Base-by-base conservation (phyloP, 805 yeast genomes). In the Yarrowia osloensis region DNA sequence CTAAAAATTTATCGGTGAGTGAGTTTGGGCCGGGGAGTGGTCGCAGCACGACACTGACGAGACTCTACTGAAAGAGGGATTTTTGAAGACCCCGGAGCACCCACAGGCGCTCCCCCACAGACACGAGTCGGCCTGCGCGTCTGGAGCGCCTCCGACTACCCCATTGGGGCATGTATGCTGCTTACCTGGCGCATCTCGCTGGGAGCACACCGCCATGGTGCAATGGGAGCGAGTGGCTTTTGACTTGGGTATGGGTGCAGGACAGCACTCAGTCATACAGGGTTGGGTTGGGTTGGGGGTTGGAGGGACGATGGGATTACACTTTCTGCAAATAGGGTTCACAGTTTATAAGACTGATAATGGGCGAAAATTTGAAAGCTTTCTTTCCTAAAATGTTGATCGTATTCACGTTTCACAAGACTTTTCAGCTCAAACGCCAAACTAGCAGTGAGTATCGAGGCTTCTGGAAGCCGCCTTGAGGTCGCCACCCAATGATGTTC, bases 381-480 rank as follows among this genome's bases (percentile, higher is more conserved):
- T 57, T 57, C 49, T 40, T 57, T 57, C 49, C 63, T 57, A 57
- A 57, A 57, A 57, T 57, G 63, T 57, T 57, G 63, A 57, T 57
- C 63, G 49, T 57, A 57, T 15, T 57, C 63, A 39, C 63, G 63
- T 54, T 54, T 54, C 62, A 54, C 62, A 35, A 26, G 63, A 57
- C 63, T 40, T 19, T 33, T 21, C 40, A 39, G 47, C 49, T 28
- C 63, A 33, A 37, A 37, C 49, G 63, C 63, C 63, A 39, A 57
- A 57, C 63, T 39, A 57, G 62, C 62, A 55, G 63, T 57, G 63
- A 57, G 63, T 57, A 57, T 33, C 57, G 57, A 50, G 13, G 26
- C n/a, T 19, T 21, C 37, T 15, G 13, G 63, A 57, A 40, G 11
- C 61, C 13, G 19, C 59, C 24, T 11, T 24, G 26, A 19, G 37